phyloP scores from a whole-genome alignment of 2,329 filamentous ascomycete species.

The Cryphonectria parasitica region DNA sequence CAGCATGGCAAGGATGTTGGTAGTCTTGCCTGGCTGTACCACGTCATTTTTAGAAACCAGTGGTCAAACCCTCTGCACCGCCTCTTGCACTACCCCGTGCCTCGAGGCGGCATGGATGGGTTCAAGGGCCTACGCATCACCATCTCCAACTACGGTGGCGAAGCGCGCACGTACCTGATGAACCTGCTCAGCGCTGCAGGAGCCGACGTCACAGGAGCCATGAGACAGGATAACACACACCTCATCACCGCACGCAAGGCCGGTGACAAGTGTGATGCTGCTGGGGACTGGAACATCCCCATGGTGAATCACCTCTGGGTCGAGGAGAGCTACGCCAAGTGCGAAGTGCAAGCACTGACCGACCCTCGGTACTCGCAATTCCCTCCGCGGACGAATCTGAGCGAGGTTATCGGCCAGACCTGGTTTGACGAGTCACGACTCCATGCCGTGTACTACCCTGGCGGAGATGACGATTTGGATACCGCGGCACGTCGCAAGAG shows the following conservation, averaged over 20 bases:
- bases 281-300: constrained; percentile 87
- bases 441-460: constrained; percentile 70
- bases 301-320: constrained; percentile 96
- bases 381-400: constrained; percentile 84
- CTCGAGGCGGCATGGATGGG: constrained; percentile 74
- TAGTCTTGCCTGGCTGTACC: constrained; percentile 92
- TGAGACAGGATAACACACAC: constrained; percentile 95
- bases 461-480: constrained; percentile 53
- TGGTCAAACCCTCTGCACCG: constrained; percentile 86
- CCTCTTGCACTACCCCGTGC: constrained; percentile 87
- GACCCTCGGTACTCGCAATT: constrained; percentile 83
- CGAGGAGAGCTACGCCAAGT: constrained; percentile 94
- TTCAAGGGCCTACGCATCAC: constrained; percentile 81
- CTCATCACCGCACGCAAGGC: constrained; percentile 86
- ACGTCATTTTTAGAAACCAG: constrained; percentile 83
- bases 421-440: constrained; percentile 69
- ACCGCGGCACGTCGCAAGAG: constrained; percentile 52
- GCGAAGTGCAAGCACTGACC: constrained; percentile 73
- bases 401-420: constrained; percentile 90
- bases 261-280: constrained; percentile 92
- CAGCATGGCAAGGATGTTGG: constrained; percentile 81
- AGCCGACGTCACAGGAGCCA: constrained; percentile 89
- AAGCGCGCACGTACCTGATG: constrained; percentile 90
- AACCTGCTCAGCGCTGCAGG: constrained; percentile 85
- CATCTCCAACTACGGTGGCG: constrained; percentile 94